Evolutionary conservation across 164 flowering plant species (phyloP), one percentile per base, ranked within the genome.

Genomic region (Stephania yunnanensis): DNA sequence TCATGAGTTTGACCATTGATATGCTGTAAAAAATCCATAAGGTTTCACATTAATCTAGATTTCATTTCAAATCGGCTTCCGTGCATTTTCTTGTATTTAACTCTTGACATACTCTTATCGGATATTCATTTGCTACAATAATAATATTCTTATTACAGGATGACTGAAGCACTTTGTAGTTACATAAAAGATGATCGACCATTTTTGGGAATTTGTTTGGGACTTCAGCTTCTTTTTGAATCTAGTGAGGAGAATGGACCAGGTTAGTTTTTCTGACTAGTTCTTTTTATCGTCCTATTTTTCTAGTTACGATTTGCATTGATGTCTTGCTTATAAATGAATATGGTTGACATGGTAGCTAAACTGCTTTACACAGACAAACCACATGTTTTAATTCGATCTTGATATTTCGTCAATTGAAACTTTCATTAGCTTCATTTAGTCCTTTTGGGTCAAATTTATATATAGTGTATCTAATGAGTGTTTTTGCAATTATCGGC

Each of bases 161-260:
- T 93, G 97, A 91, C 88, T 72, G 97, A 93, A 82, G 96, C 98
- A 69, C 88, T 95, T 30, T 80, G 89, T 79, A 66, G 80, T 6
- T 95, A 93, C 77, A 93, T 95, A 50, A 83, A 92, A 81, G 85
- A 87, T 25, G 98, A 95, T 76, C 92, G 97, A 36, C 98, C 97
- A 20, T 95, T 95, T 84, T 81, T 95, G 73, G 99, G 99, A 82
- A 93, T 95, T 75, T 95, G 99, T 86, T 91, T 95, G 77, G 99
- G 99, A 72, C 87, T 95, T 76, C 98, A 95, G 77, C 83, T 95
- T 63, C 97, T 95, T 74, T 95, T 95, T 87, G 97, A 95, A 78
- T 89, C 88, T 58, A 95, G 98, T 78, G 97, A 93, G 75, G 99
- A 95, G 87, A 93, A 95, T 82, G 99, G 99, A 72, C 92, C 87